phyloP scores from a whole-genome alignment of 192 early-diverging fungal species.

The Entomortierella lignicola region DNA sequence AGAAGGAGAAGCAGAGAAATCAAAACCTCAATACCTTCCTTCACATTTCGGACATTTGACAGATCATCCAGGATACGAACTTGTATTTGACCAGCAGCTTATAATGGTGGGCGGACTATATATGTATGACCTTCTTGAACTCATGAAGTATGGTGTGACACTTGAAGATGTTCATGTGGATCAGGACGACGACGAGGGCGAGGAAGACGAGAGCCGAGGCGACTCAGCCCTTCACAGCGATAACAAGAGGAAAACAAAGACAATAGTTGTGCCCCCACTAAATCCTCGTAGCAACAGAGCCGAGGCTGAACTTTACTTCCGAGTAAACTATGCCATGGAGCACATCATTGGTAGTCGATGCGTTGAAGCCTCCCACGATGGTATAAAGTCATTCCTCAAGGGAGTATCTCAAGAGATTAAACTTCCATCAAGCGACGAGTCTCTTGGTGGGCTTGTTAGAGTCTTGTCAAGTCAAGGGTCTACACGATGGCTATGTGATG shows the following conservation, averaged over 20 bases:
- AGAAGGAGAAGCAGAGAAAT: background rate
- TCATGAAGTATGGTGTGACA: conserved; percentile 25
- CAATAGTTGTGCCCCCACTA: conserved; percentile 3
- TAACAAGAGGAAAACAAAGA: background rate
- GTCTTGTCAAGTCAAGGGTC: conserved; percentile 9
- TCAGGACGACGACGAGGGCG: background rate
- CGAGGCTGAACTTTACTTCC: conserved; percentile 2
- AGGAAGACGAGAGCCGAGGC: background rate
- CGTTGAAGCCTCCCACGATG: background rate
- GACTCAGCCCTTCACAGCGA: background rate
- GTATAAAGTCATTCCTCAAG: background rate
- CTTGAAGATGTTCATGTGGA: conserved; percentile 8
- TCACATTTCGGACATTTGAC: conserved; percentile 21
- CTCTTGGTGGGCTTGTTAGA: conserved; percentile 5
- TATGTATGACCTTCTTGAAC: conserved; percentile 24
- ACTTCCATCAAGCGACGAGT: background rate
- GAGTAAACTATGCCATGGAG: conserved; percentile 20
- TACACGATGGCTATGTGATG: conserved; percentile 14
- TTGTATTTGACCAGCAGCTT: conserved; percentile 6
- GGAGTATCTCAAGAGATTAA: conserved; percentile 5
- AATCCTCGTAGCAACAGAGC: background rate
- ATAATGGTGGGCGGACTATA: conserved; percentile 8
- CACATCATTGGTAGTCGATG: conserved; percentile 6
- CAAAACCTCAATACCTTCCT: background rate
- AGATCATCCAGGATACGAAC: conserved; percentile 17